phyloP scores from a whole-genome alignment of 768 basidiomycete genomes.

The Boletus insuetus region DNA sequence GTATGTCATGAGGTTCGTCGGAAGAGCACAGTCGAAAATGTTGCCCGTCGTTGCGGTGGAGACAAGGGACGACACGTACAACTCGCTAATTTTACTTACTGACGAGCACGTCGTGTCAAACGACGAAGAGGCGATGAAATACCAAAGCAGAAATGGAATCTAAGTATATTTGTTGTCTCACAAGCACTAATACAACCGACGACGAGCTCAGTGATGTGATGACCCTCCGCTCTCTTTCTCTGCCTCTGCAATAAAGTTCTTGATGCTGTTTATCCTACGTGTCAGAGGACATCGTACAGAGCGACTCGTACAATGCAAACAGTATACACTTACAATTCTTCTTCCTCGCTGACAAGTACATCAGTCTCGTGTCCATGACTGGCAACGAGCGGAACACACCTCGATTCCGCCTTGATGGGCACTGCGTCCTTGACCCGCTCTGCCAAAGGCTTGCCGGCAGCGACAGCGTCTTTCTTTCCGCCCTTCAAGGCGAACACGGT shows the following conservation, averaged over 20 bases:
- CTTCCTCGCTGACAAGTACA: conserved; percentile 61
- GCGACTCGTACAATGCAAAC: conserved; percentile 7
- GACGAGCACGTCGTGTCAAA: conserved; percentile 2
- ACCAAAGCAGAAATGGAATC: background rate
- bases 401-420: conserved; percentile 63
- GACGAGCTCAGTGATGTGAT: conserved; percentile 27
- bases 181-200: conserved; percentile 3
- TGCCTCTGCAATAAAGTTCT: conserved; percentile 76
- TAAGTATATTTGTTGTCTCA: conserved; percentile 5
- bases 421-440: conserved; percentile 63
- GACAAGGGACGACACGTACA: background rate
- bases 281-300: conserved; percentile 37
- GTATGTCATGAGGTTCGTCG: background rate
- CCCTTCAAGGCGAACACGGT: conserved; percentile 54
- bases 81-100: background rate
- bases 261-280: conserved; percentile 64
- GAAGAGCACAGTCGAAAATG: background rate
- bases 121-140: background rate
- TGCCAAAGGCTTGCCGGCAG: conserved; percentile 41
- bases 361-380: conserved; percentile 4
- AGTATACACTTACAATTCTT: conserved; percentile 65
- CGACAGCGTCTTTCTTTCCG: conserved; percentile 46
- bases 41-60: background rate
- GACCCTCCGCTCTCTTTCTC: conserved; percentile 65
- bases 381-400: conserved; percentile 44